These are phyloP conservation scores for Globisporangium lucens DNA, from an alignment of 352 stramenopile genomes.

Conservation along the genomic window DNA sequence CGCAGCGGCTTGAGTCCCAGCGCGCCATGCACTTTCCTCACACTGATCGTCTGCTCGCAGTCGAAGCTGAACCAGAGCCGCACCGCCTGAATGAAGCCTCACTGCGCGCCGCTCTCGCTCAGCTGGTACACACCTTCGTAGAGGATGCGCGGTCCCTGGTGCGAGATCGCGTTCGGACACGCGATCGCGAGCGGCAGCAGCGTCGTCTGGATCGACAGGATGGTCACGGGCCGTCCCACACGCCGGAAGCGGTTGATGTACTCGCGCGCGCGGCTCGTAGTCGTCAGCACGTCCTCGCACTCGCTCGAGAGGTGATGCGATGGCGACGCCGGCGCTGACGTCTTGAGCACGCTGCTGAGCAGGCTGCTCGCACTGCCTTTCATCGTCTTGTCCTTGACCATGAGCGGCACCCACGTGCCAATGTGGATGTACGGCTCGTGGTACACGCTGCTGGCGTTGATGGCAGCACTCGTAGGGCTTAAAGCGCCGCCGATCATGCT, in stretches of 20 bases:
- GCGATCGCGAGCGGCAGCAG: slow-evolving; percentile 55
- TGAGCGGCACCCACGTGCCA: slow-evolving; percentile 65
- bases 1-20: slow-evolving; percentile 67
- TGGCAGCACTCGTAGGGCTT: neutral
- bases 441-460: slow-evolving; percentile 18
- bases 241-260: slow-evolving; percentile 65
- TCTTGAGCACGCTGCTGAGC: slow-evolving; percentile 30
- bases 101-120: slow-evolving; percentile 41
- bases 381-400: slow-evolving; percentile 42
- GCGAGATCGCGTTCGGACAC: slow-evolving; percentile 62
- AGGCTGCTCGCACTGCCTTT: slow-evolving; percentile 16
- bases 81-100: slow-evolving; percentile 63
- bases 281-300: slow-evolving; percentile 69
- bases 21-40: slow-evolving; percentile 68
- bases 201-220: slow-evolving; percentile 66
- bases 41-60: slow-evolving; percentile 74
- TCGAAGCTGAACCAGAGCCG: slow-evolving; percentile 82
- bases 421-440: slow-evolving; percentile 78
- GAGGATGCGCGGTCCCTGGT: slow-evolving; percentile 47
- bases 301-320: slow-evolving; percentile 16
- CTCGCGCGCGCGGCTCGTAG: slow-evolving; percentile 55
- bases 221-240: slow-evolving; percentile 54
- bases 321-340: neutral
- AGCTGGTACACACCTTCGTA: slow-evolving; percentile 66
- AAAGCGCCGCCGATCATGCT: neutral